Evolutionary conservation across 176 grass and related monocot genomes (phyloP), one percentile per base, ranked within the genome.

Genomic region (Bonia amplexicaulis): DNA sequence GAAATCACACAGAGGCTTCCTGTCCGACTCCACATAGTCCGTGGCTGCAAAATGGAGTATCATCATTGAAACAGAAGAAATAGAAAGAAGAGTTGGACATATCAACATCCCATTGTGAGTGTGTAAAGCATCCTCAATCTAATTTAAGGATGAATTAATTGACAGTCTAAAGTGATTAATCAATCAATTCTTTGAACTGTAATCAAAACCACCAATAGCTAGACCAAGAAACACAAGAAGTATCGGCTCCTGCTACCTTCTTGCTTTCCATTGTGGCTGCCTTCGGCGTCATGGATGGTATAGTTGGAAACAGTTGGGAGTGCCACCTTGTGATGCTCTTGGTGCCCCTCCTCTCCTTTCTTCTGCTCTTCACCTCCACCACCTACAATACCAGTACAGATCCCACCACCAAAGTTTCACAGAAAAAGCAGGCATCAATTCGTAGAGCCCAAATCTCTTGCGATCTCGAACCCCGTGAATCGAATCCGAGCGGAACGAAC

Each of bases 251-350:
- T 49, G 23, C 39, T 84, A 90, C 93, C 90, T 87, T 90, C 72
- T 80, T 85, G 80, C 22, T 82, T 89, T 15, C 44, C 80, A 68
- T 74, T 78, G 23, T 84, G 84, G 3, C 40, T 29, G 42, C 86
- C 88, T n/a, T 88, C 84, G n/a, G 85, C 59, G 22, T 97, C 95
- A 75, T 71, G 87, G 66, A 97, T 91, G 20, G 95, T 97, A 23
- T 97, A 94, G 68, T 94, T 97, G 4, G 95, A 94, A 55, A 97
- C 88, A 49, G 94, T 97, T 48, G 90, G 94, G 19, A 97, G 84
- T 40, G 90, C 92, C 25, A 97, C 59, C 74, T 88, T 93, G 89
- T 82, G 86, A 78, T 90, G 85, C 41, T 74, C 74, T 23, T 84
- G 74, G 53, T 92, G 84, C 59, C 86, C 84, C 22, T 62, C 78